Evolutionary conservation across 2,329 filamentous ascomycete genomes (phyloP), one percentile per base, ranked within the genome.

Genomic region (Claviceps cyperi): DNA sequence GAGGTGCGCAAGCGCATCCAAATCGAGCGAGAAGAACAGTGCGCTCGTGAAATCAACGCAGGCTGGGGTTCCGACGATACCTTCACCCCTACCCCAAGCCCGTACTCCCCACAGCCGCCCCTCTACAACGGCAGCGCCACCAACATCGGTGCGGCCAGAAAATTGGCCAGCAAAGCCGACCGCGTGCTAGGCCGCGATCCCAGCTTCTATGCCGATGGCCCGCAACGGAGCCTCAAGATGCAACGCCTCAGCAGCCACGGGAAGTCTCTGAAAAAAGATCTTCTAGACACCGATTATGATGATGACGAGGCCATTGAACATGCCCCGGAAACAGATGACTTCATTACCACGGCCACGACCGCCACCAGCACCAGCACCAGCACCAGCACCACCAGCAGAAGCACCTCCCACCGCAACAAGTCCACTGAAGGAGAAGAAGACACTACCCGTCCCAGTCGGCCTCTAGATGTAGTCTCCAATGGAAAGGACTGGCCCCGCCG

Each of bases 1-100:
- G 80, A 82, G 37, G 84, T 83, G 4, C 74, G 82, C 43, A 81
- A 88, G 5, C 70, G 70, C 19, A 72, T 89, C n/a, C 68, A 70
- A 4, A 57, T 60, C 9, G 78, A 83, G 53, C 69, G 80, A 44
- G 71, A 77, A 49, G 70, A 76, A 47, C 83, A 86, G 61, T 72
- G 75, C 46, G 70, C 74, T 52, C 70, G 83, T 50, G 84, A 88
- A 63, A 68, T 76, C 17, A 76, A 72, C 28, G 82, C 83, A 14
- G 83, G 83, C 36, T 86, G 83, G 82, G 83, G 83, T 36, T 60
- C 60, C 15, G 61, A 60, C 21, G 50, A 52, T 15, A 8, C 44
- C 17, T 17, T 47, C 22, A 14, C 22, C 22, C 15, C 32, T 22
- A 28, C 15, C 7, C 43, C 47, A 2, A 46, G 32, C 24, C 32